Conservation (phyloP, 495 filamentous ascomycete genomes). For the Penicillium turbatum region DNA sequence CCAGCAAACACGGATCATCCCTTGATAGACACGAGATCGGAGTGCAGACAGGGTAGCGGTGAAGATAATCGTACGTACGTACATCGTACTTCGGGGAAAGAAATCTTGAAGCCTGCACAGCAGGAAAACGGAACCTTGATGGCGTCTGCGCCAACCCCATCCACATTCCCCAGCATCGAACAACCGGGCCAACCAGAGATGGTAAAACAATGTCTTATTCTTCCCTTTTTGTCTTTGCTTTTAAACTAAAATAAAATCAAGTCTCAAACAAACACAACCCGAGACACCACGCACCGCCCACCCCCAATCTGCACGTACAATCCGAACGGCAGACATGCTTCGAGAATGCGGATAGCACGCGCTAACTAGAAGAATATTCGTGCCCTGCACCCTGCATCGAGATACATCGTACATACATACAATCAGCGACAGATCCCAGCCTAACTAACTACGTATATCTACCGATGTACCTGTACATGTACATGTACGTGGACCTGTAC, state of each 20-base stretch:
- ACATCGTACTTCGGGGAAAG: not conserved
- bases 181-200: not conserved
- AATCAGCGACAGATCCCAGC: no score
- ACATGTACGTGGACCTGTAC: not conserved
- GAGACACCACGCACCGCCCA: not conserved
- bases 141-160: not conserved
- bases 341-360: conserved; percentile 20
- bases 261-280: not conserved
- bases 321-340: conserved; percentile 14
- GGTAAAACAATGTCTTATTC: not conserved
- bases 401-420: no score
- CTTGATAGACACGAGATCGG: not conserved
- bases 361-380: no score
- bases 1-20: not conserved
- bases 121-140: not conserved
- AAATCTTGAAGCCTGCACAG: not conserved
- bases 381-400: no score
- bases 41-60: conserved; percentile 1
- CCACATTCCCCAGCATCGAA: conserved; percentile 1
- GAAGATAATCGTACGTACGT: not conserved
- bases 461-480: no score
- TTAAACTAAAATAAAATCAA: not conserved
- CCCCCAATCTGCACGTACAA: not conserved
- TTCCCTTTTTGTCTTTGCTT: not conserved
- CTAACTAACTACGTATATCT: no score